Conservation (phyloP, 2,329 filamentous ascomycete species). For the Colletotrichum agaves region DNA sequence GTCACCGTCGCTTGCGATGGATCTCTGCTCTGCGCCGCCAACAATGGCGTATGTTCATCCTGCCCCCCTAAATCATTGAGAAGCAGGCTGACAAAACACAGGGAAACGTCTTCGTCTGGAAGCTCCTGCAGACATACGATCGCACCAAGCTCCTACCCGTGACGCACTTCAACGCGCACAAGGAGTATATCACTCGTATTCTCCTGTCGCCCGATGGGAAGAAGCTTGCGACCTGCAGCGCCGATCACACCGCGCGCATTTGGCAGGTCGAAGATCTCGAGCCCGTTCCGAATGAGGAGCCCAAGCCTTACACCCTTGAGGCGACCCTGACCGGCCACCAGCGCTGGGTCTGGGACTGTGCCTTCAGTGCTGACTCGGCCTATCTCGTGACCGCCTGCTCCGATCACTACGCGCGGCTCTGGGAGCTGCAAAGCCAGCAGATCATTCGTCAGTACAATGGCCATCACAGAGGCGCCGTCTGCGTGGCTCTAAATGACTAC, state of each 20-base stretch:
- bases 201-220: constrained; percentile 93
- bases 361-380: constrained; percentile 91
- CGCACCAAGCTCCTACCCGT: constrained; percentile 86
- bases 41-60: constrained; percentile 75
- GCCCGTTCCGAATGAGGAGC: constrained; percentile 50
- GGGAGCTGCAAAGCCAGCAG: constrained; percentile 87
- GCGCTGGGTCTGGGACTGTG: constrained; percentile 97
- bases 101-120: constrained; percentile 98
- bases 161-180: constrained; percentile 89
- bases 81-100: constrained; percentile 50
- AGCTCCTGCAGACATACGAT: constrained; percentile 85
- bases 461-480: constrained; percentile 90
- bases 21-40: constrained; percentile 90
- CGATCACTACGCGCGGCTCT: constrained; percentile 91
- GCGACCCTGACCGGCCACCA: constrained; percentile 91
- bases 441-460: constrained; percentile 97
- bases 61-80: no score
- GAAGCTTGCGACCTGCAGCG: constrained; percentile 92
- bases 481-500: constrained; percentile 92
- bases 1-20: constrained; percentile 97
- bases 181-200: constrained; percentile 91
- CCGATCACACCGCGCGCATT: constrained; percentile 94
- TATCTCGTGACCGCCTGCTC: constrained; percentile 94
- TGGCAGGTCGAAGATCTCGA: constrained; percentile 88
- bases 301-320: constrained; percentile 79